Base-by-base conservation (phyloP, 2,329 filamentous ascomycete species). In the Pleoardoris graminearum region DNA sequence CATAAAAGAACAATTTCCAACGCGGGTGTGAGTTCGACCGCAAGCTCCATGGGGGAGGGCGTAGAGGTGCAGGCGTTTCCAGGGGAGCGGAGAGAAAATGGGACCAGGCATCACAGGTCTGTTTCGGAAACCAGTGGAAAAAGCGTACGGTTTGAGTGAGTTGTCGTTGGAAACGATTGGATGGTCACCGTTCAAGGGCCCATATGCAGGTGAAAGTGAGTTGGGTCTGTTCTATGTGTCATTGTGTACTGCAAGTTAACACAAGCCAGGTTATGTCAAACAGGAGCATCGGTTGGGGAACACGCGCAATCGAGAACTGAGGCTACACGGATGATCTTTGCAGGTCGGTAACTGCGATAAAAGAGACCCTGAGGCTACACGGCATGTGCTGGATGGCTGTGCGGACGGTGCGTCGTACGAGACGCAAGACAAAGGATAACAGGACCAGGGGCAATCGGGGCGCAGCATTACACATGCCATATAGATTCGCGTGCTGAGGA, bases 121-220 rank as follows among this genome's bases (percentile, higher is more conserved):
- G 21, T 32, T 10, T 47, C 44, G 16, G 44, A 30, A 1, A 38
- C 23, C 1, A 47, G 22, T 14, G 33, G 22, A 29, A 47, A 37
- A 21, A 19, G 29, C 25, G 27, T 29, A 6, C 42, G 49, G 25
- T 14, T 10, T 25, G 32, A 37, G 42, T 58, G 60, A 47, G 22
- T 10, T 4, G 71, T 17, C 7, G 17, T 12, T 10, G 8, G 39
- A 19, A 16, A 11, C n/a, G 2, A 17, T 4, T 12, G 14, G 30
- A 30, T 16, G n/a, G n/a, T n/a, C n/a, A n/a, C n/a, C n/a, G n/a
- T n/a, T n/a, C n/a, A n/a, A n/a, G n/a, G n/a, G n/a, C n/a, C n/a
- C n/a, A n/a, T n/a, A n/a, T n/a, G n/a, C n/a, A 27, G 25, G 22
- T 16, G 10, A 7, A 29, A 3, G 22, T 12, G 22, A 17, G 14